phyloP scores from a whole-genome alignment of 2,329 filamentous ascomycete genomes.

The Arthrobotrys entomopaga region DNA sequence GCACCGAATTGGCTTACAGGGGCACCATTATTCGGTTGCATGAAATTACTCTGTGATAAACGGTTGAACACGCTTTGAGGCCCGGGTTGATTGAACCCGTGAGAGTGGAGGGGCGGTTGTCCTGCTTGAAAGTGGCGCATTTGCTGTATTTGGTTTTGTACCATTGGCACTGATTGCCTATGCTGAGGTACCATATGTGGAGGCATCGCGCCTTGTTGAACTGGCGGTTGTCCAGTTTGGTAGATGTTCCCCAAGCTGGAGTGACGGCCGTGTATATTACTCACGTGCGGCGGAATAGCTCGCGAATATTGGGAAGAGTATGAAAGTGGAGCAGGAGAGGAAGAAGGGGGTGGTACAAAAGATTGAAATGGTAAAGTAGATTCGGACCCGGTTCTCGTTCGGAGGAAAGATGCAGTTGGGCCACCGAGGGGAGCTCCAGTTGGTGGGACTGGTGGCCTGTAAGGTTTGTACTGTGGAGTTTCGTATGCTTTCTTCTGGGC shows the following conservation, averaged over 20 bases:
- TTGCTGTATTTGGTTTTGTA: conserved; percentile 29
- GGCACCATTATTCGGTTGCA: conserved; percentile 1
- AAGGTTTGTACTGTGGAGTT: conserved; percentile 46
- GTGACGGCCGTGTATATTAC: conserved; percentile 36
- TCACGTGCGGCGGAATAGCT: conserved; percentile 43
- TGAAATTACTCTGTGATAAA: conserved; percentile 19
- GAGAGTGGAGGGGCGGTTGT: conserved; percentile 24
- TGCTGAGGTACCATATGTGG: conserved; percentile 13
- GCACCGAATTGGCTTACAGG: conserved; percentile 10
- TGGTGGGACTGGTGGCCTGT: conserved; percentile 38
- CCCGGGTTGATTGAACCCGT: conserved; percentile 22
- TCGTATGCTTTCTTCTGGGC: conserved; percentile 27
- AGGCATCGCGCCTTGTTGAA: background rate
- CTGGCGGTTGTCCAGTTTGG: conserved; percentile 23
- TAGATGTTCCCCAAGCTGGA: conserved; percentile 45
- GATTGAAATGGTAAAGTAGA: conserved; percentile 19
- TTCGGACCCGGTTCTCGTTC: conserved; percentile 32
- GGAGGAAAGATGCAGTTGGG: conserved; percentile 20
- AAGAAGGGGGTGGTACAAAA: conserved; percentile 26
- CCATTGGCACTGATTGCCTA: conserved; percentile 18
- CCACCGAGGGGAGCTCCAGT: conserved; percentile 5
- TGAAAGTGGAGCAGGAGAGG: conserved; percentile 36
- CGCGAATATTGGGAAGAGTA: conserved; percentile 1
- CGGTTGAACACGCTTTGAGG: conserved; percentile 18
- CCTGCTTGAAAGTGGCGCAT: conserved; percentile 29